These are phyloP conservation scores for Mimosa bimucronata DNA, from an alignment of 306 rosid genomes.

Conservation along the genomic window DNA sequence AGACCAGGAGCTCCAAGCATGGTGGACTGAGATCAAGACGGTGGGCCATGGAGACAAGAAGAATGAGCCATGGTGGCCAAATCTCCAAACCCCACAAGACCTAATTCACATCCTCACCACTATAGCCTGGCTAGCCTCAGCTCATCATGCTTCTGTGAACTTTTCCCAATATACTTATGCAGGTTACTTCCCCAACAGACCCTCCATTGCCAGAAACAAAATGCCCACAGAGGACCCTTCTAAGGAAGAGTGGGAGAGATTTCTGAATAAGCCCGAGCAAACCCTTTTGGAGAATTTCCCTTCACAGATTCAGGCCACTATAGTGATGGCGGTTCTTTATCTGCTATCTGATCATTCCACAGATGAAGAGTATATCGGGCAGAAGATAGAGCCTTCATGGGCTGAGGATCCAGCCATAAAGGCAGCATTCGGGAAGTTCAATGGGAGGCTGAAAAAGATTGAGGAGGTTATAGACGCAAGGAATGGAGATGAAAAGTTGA, in stretches of 20 bases:
- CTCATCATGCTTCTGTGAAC: constrained; percentile 55
- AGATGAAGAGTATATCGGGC: constrained; percentile 51
- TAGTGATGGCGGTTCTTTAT: constrained; percentile 42
- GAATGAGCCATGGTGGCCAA: constrained; percentile 58
- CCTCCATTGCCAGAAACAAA: constrained; percentile 44
- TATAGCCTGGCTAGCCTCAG: constrained; percentile 51
- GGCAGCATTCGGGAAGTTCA: constrained; percentile 41
- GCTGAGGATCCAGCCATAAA: constrained; percentile 40
- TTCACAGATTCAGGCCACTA: constrained; percentile 52
- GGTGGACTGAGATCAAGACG: constrained; percentile 54
- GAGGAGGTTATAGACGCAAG: constrained; percentile 52
- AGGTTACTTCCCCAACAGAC: constrained; percentile 53
- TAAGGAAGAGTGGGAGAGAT: constrained; percentile 46
- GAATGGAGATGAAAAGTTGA: constrained; percentile 37
- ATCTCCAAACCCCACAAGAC: constrained; percentile 42
- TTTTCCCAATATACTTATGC: constrained; percentile 48
- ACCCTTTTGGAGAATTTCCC: constrained; percentile 50
- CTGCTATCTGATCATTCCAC: constrained; percentile 52
- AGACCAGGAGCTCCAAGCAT: constrained; percentile 54
- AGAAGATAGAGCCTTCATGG: constrained; percentile 45
- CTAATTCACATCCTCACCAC: constrained; percentile 41
- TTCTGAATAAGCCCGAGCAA: constrained; percentile 39
- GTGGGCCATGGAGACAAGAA: constrained; percentile 51
- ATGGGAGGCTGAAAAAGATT: constrained; percentile 42
- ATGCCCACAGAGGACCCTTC: constrained; percentile 55